Base-by-base conservation (phyloP, 2,329 filamentous ascomycete genomes). In the Byssochlamys sp. region DNA sequence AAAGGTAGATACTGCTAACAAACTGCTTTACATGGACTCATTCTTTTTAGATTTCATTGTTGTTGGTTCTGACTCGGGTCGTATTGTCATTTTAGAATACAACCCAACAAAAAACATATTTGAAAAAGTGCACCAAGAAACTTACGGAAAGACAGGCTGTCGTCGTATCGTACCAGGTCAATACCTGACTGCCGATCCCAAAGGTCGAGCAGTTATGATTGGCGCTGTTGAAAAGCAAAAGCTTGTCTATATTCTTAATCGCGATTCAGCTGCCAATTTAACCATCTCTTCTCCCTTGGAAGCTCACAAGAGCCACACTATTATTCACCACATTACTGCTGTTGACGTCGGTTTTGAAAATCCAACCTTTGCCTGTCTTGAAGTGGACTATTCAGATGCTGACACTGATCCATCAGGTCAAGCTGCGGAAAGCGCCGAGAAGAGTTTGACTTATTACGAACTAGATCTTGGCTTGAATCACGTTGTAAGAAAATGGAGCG, bases 211-310 rank as follows among this genome's bases (percentile, higher is more conserved):
- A 56, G 96, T 92, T 70, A 81, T 99, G 70, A 89, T 97, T 60
- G 91, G 94, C 7, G 92, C 91, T 4, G 82, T 92, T 56, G 95
- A 99, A 77, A 99, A 99, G 82, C 99, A 97, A 78, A 99, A 99
- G 78, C 87, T 99, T 57, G 94, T 99, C 65, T 99, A 99, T 75
- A 91, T 99, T 67, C 81, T 99, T 64, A 97, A 97, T 74, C 87
- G 95, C 63, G 95, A 96, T 75, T 84, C 91, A 2, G 90, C 96
- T 74, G 91, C 91, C 19, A 90, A 96, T 73, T 84, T 99, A 66
- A 95, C 91, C 45, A 99, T 99, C 54, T 99, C 94, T 4, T 99
- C 94, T 12, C 94, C 94, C 0, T 81, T 99, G 19, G 95, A 99
- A 75, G 95, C 94, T 1, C 92, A 99, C 75, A 95, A 94, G 73